Evolutionary conservation across 202 grass and related monocot species (phyloP).

Genomic region (Panicum virgatum): DNA sequence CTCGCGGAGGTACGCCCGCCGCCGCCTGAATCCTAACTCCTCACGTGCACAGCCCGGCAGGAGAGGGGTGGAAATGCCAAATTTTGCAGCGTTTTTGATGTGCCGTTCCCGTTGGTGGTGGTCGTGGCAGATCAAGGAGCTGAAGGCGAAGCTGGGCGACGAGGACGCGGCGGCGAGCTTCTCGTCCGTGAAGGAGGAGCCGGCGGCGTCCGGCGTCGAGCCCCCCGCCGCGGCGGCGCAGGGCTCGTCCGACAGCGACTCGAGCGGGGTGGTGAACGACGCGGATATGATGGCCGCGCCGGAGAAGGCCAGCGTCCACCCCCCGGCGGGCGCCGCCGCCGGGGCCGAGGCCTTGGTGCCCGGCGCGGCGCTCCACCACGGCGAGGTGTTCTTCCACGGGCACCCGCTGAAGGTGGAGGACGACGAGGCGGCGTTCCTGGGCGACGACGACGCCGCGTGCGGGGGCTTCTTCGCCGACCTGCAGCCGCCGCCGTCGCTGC

Average conservation of each 20-base stretch:
- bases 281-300: conserved; percentile 7
- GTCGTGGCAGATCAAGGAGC: conserved; percentile 54
- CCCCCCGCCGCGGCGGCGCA: conserved; percentile 30
- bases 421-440: conserved; percentile 44
- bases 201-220: conserved; percentile 31
- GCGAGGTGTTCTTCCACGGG: conserved; percentile 44
- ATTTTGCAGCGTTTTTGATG: conserved; percentile 6
- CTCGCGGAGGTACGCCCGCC: conserved; percentile 39
- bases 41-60: neutral
- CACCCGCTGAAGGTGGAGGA: conserved; percentile 50
- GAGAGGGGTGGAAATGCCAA: neutral
- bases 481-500: conserved; percentile 52
- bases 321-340: neutral
- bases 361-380: neutral
- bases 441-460: conserved; percentile 51
- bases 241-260: conserved; percentile 69
- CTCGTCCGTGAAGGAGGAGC: conserved; percentile 56
- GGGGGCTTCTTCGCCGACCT: conserved; percentile 64
- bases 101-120: neutral
- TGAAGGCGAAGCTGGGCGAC: conserved; percentile 67
- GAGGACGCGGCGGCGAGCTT: conserved; percentile 51
- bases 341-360: conserved; percentile 30
- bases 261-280: conserved; percentile 66
- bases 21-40: neutral
- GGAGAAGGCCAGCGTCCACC: neutral